Base-by-base conservation (phyloP, 805 yeast genomes). In the Candida pseudofarinosa region DNA sequence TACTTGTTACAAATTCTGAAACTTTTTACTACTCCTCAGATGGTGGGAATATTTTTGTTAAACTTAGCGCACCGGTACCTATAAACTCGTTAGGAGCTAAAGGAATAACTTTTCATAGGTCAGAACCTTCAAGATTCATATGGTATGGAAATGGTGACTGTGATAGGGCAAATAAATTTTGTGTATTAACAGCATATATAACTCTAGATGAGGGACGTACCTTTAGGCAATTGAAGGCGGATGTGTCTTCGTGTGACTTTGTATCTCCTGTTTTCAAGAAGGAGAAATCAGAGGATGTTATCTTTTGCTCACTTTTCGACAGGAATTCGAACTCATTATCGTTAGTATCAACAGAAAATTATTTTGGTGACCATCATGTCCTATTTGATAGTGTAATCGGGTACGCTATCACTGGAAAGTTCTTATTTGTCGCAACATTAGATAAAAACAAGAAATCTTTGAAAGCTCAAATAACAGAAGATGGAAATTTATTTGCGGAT, bases 401-500 rank as follows among this genome's bases (percentile, higher is more conserved):
- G 0, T 81, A 80, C 50, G 88, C 93, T 15, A 69, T 80, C 28
- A 79, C 82, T 15, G 85, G 85, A 18, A 82, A 78, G 20, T 91
- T 77, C 53, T 67, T 86, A 18, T 77, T 91, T 20, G 89, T 83
- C 39, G 97, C 96, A 0, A 65, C 77, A 2, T 63, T 63, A 13
- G 77, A 69, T 12, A 77, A 76, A 18, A 69, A 70, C 2, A 45
- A 41, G 18, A 69, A 79, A 4, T 47, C 60, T 1, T 65, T 89
- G 41, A 73, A 74, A 40, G 91, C 95, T 0, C 75, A 72, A 50
- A 88, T 88, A 1, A 81, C 97, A 1, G 75, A 80, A 14, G 91
- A 91, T 62, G 98, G 98, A 15, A 47, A 55, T 3, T 69, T 63
- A 7, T 93, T 83, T 73, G 88, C 96, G 0, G 84, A 78, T 44